Evolutionary conservation across 169 alveolate genomes (phyloP).

Genomic region (Fabrea salina): DNA sequence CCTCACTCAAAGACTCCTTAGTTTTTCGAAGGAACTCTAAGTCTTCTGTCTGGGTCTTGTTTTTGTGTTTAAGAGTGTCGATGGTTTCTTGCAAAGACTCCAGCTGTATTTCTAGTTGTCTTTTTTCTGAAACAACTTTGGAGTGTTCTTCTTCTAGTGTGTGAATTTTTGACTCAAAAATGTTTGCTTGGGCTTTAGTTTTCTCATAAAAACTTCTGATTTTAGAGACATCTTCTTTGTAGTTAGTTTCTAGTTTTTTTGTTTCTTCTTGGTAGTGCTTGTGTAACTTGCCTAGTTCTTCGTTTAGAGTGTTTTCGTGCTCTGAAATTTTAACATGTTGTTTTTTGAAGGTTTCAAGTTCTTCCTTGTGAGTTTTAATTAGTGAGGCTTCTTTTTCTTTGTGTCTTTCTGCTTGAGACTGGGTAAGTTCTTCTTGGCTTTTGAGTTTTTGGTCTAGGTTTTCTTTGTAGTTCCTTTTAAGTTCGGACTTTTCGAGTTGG

Average conservation of each 20-base stretch:
- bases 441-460: not conserved
- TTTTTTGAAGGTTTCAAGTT: constrained; percentile 1
- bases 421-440: not conserved
- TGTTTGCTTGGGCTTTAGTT: not conserved
- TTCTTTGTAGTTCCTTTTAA: constrained; percentile 7
- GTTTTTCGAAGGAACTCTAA: no score
- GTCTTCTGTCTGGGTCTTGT: no score
- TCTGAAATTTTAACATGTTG: not conserved
- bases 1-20: no score
- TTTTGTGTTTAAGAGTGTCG: no score
- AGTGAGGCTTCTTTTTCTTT: not conserved
- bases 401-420: not conserved
- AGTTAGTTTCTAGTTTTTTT: not conserved
- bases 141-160: not conserved
- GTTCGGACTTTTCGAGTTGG: not conserved
- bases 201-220: not conserved
- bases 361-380: not conserved
- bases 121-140: not conserved
- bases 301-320: not conserved
- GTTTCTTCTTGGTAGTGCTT: constrained; percentile 10
- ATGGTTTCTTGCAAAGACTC: not conserved
- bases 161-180: not conserved
- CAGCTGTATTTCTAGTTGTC: not conserved
- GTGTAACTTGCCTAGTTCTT: not conserved
- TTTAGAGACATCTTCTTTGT: not conserved